These are phyloP conservation scores for Microsporum canis DNA, from an alignment of 2,329 filamentous ascomycete genomes.

Conservation along the genomic window DNA sequence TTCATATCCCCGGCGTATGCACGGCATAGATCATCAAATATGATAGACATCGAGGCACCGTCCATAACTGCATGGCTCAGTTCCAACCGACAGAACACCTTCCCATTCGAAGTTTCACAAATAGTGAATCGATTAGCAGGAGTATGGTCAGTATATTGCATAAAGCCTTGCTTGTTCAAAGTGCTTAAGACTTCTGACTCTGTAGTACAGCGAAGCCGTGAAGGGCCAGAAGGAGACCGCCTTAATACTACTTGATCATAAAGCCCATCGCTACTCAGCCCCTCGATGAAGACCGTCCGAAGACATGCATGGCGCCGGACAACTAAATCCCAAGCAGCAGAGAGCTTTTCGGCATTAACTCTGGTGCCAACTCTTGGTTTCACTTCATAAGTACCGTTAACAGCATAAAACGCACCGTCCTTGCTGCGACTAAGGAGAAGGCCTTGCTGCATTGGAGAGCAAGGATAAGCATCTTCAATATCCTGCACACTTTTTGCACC, in stretches of 20 bases:
- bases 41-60: slow-evolving; percentile 40
- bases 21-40: slow-evolving; percentile 36
- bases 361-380: slow-evolving; percentile 10
- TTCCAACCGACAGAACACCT: slow-evolving; percentile 38
- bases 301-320: slow-evolving; percentile 26
- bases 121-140: slow-evolving; percentile 39
- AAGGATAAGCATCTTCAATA: slow-evolving; percentile 35
- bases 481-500: slow-evolving; percentile 22
- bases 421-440: slow-evolving; percentile 26
- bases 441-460: slow-evolving; percentile 30
- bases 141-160: slow-evolving; percentile 19
- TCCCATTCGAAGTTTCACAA: slow-evolving; percentile 29
- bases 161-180: slow-evolving; percentile 22
- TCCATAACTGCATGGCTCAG: slow-evolving; percentile 44
- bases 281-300: slow-evolving; percentile 29
- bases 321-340: slow-evolving; percentile 24
- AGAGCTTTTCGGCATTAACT: slow-evolving; percentile 21
- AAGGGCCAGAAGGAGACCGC: slow-evolving; percentile 19
- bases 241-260: slow-evolving; percentile 29
- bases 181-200: slow-evolving; percentile 22
- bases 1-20: slow-evolving; percentile 37
- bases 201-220: slow-evolving; percentile 22
- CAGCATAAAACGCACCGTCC: slow-evolving; percentile 28
- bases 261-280: slow-evolving; percentile 21
- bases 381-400: slow-evolving; percentile 30